Base-by-base conservation (phyloP, 768 basidiomycete genomes). In the Hysterangium stoloniferum region DNA sequence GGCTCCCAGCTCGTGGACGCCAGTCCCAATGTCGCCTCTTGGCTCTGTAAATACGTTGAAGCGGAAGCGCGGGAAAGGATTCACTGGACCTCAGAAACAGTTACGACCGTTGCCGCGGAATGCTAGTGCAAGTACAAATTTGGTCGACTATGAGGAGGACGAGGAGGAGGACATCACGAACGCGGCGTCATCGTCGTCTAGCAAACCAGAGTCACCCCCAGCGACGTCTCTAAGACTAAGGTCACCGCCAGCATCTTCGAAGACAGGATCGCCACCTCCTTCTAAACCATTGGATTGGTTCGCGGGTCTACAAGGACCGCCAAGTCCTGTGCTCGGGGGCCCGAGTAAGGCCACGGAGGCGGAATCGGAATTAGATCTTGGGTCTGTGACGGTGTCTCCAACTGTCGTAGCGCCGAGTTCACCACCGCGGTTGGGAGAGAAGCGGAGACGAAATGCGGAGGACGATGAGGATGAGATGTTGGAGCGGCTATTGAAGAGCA, bases 71-170 rank as follows among this genome's bases (percentile, higher is more conserved):
- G 37, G 54, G 33, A 42, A 24, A 43, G 47, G 42, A 29, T 41
- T 53, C 33, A 22, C 32, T 24, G 29, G 5, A 28, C 61, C 68
- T n/a, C 65, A 73, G 27, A 77, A 74, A 58, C 68, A 70, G 6
- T 70, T 75, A 49, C 71, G 76, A 15, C 62, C 36, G 6, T 34
- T 37, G 33, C 28, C 37, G 50, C 73, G 67, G 53, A 28, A 55
- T 54, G 42, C 27, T 33, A 57, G 65, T 4, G 67, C 74, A 20
- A 66, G 86, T 9, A 72, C 73, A 20, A 70, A 77, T n/a, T 69
- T 91, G 45, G 75, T 86, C 27, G 88, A 88, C 60, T 90, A 91
- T 61, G 79, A 71, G 19, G 87, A 86, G 24, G 86, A 89, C 38
- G 84, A 84, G 17, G 82, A 84, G 36, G 78, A 78, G 19, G 53